Conservation (phyloP, 2,329 filamentous ascomycete species). For the Paecilomyces fulvus region DNA sequence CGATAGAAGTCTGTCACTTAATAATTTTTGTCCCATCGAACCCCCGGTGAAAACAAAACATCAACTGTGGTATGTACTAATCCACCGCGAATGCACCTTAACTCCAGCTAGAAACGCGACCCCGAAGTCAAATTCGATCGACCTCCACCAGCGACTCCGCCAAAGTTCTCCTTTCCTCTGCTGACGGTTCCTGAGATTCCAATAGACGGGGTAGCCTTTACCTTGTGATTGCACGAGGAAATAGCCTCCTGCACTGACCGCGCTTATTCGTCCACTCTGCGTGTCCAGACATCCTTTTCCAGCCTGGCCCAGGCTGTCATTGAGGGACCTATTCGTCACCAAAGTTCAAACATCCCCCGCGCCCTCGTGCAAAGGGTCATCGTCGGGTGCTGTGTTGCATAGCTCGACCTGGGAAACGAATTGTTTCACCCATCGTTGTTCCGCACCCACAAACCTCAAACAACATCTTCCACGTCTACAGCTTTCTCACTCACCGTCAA, state of each 20-base stretch:
- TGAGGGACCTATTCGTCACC: background rate
- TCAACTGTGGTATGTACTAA: background rate
- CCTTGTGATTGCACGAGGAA: background rate
- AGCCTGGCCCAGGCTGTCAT: background rate
- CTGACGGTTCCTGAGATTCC: background rate
- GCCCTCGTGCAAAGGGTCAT: background rate
- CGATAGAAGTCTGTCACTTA: background rate
- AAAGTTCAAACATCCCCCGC: background rate
- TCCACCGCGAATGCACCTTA: background rate
- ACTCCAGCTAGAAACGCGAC: background rate
- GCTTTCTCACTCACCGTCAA: background rate
- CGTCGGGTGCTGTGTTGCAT: background rate
- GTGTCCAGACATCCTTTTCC: background rate
- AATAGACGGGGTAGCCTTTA: background rate
- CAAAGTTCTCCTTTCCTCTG: background rate
- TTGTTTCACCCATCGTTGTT: background rate
- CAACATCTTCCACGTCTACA: background rate
- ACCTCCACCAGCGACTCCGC: background rate
- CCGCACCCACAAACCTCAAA: background rate
- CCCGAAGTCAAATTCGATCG: background rate
- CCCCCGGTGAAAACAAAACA: background rate
- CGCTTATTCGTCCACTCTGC: background rate
- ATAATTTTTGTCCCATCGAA: background rate
- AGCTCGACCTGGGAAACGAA: background rate
- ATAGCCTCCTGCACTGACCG: no score